phyloP scores from a whole-genome alignment of 2,329 filamentous ascomycete genomes.

The Fusarium fracticaudum region DNA sequence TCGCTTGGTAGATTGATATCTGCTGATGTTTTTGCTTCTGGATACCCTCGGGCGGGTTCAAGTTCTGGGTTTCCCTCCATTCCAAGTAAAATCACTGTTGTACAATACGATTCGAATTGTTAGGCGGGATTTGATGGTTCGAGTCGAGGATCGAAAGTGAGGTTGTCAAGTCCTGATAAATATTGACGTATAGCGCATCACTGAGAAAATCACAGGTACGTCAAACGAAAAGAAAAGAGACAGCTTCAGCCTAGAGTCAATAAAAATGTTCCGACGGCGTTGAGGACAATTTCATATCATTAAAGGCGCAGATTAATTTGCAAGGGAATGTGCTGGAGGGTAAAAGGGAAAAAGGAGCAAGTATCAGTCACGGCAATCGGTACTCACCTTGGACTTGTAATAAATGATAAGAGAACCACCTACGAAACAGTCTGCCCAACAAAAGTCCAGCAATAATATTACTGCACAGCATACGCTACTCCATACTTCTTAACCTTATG shows the following conservation, averaged over 20 bases:
- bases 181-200: conserved; percentile 20
- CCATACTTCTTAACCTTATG: conserved; percentile 26
- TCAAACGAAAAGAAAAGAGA: not conserved
- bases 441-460: conserved; percentile 19
- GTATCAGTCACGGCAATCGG: conserved; percentile 14
- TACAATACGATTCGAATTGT: conserved; percentile 7
- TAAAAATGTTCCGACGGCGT: not conserved
- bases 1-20: conserved; percentile 5
- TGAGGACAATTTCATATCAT: conserved; percentile 14
- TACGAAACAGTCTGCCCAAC: conserved; percentile 23
- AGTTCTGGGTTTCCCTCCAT: conserved; percentile 43
- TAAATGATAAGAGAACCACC: conserved; percentile 34
- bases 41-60: conserved; percentile 21
- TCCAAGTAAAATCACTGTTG: conserved; percentile 26
- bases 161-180: conserved; percentile 8
- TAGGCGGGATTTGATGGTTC: not conserved
- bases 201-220: not conserved
- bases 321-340: conserved; percentile 10
- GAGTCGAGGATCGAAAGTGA: conserved; percentile 1
- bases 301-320: conserved; percentile 12
- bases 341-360: conserved; percentile 10
- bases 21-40: conserved; percentile 5
- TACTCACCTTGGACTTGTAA: conserved; percentile 16
- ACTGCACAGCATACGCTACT: conserved; percentile 22
- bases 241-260: not conserved